Evolutionary conservation across 1,284 basidiomycete species (phyloP), one percentile per base, ranked within the genome.

Genomic region (Ceratobasidium sp.): DNA sequence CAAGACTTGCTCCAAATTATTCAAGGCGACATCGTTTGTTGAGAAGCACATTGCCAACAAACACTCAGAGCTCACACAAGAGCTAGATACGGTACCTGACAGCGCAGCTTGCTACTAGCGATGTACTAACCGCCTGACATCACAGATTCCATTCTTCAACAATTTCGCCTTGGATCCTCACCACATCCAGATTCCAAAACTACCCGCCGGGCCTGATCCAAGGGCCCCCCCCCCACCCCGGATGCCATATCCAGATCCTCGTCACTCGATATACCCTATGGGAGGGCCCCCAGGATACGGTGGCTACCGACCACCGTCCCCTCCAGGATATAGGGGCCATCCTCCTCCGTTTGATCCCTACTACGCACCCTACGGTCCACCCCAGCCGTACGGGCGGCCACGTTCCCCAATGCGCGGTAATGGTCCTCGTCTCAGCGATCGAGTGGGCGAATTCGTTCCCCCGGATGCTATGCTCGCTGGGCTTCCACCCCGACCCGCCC

Each of bases 21-120:
- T 98, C 90, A 96, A 96, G 83, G 97, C 95, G 4, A 93, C 94
- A 29, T 91, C 95, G 56, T 98, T 97, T 84, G 93, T 98, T 69
- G 95, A 97, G 85, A 98, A 98, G 86, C 95, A 97, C 82, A 91
- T 97, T 79, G 89, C 91, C 8, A 94, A 95, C 83, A 96, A 96
- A 83, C 95, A 97, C 82, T 85, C 91, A 19, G 95, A 96, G 79
- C 85, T 93, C 11, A 89, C 95, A 76, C 92, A 90, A 80, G 83
- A 86, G 70, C 88, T 95, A n/a, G 92, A 94, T 51, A 92, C 94
- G 80, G 92, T 94, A 83, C 25, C 49, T 56, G 3, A 15, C 29
- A 82, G 84, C 19, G 56, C 76, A 59, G 15, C 17, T 73, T 44
- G 49, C 46, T n/a, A 52, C 40, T 11, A 17, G 52, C 34, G 56